Evolutionary conservation across 306 rosid species (phyloP).

Genomic region (Betula pendula): DNA sequence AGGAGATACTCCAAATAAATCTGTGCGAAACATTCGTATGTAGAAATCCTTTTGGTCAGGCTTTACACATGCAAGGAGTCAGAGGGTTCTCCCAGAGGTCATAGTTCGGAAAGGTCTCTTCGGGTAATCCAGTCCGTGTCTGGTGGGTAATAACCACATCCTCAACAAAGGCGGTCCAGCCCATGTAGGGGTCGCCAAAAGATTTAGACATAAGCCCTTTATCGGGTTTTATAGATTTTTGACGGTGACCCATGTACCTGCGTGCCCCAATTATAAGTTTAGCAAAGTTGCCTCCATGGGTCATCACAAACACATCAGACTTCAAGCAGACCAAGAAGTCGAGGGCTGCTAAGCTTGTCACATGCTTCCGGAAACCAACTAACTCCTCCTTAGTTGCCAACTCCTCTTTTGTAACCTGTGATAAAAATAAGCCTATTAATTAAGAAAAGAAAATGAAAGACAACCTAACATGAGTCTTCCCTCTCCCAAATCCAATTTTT

Average conservation of each 20-base stretch:
- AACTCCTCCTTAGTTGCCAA: slow-evolving; percentile 83
- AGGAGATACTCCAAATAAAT: slow-evolving; percentile 27
- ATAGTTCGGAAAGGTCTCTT: slow-evolving; percentile 91
- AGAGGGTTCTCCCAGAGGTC: slow-evolving; percentile 98
- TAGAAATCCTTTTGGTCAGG: slow-evolving; percentile 43
- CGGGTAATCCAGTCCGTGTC: slow-evolving; percentile 87
- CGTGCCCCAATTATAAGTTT: slow-evolving; percentile 96
- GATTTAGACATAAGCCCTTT: slow-evolving; percentile 98
- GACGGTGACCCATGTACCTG: slow-evolving; percentile 91
- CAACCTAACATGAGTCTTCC: not conserved
- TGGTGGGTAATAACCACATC: slow-evolving; percentile 88
- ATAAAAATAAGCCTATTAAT: slow-evolving; percentile 4
- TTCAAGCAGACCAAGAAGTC: slow-evolving; percentile 98
- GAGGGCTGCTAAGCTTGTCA: slow-evolving; percentile 95
- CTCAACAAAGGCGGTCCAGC: slow-evolving; percentile 93
- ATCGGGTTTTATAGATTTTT: slow-evolving; percentile 93
- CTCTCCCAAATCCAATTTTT: not conserved
- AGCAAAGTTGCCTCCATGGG: slow-evolving; percentile 99
- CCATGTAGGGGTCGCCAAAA: slow-evolving; percentile 99
- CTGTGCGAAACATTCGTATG: slow-evolving; percentile 18
- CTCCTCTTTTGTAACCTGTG: slow-evolving; percentile 94
- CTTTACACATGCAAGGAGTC: slow-evolving; percentile 98
- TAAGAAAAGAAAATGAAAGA: slow-evolving; percentile 4
- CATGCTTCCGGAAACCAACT: slow-evolving; percentile 90
- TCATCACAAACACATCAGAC: slow-evolving; percentile 97